Evolutionary conservation across 352 stramenopile genomes (phyloP).

Genomic region (Phytophthora palmivora): DNA sequence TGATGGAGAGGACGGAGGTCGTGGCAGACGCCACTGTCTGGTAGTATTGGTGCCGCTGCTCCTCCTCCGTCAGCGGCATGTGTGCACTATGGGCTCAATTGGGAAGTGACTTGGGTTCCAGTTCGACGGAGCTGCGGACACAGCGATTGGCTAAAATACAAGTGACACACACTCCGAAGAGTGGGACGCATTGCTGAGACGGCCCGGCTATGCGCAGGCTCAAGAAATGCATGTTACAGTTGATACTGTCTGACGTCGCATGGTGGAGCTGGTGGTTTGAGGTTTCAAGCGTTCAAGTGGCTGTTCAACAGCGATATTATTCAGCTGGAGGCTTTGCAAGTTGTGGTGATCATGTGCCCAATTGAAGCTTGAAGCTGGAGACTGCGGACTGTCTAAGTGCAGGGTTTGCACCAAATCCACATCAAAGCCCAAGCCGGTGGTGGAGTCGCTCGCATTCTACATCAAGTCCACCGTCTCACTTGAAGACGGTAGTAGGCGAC

Average conservation of each 20-base stretch:
- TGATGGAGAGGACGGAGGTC: slow-evolving; percentile 82
- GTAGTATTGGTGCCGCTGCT: slow-evolving; percentile 37
- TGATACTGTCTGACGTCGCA: neutral
- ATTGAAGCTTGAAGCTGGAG: slow-evolving; percentile 22
- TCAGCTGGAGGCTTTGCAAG: neutral
- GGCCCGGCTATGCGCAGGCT: neutral
- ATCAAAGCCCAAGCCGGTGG: slow-evolving; percentile 24
- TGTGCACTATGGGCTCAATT: slow-evolving; percentile 12
- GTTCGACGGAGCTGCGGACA: neutral
- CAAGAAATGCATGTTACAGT: slow-evolving; percentile 1
- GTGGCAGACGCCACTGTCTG: slow-evolving; percentile 68
- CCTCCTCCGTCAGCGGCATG: slow-evolving; percentile 11
- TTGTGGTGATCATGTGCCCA: slow-evolving; percentile 1
- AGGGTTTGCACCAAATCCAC: slow-evolving; percentile 33
- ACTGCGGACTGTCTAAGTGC: slow-evolving; percentile 27
- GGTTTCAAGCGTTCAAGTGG: neutral
- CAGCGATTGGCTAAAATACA: slow-evolving; percentile 16
- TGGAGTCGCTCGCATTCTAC: too few relatives aligned
- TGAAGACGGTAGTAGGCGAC: too few relatives aligned
- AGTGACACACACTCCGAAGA: slow-evolving; percentile 25
- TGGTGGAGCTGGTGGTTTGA: neutral
- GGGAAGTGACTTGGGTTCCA: slow-evolving; percentile 21
- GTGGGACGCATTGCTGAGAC: slow-evolving; percentile 15
- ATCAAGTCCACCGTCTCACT: too few relatives aligned
- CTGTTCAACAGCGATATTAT: neutral